A percentile compares a stretch with the other conserved stretches of the same genome.
Conservation (phyloP, 331 rosid genomes). For the Prunus yedoensis region DNA sequence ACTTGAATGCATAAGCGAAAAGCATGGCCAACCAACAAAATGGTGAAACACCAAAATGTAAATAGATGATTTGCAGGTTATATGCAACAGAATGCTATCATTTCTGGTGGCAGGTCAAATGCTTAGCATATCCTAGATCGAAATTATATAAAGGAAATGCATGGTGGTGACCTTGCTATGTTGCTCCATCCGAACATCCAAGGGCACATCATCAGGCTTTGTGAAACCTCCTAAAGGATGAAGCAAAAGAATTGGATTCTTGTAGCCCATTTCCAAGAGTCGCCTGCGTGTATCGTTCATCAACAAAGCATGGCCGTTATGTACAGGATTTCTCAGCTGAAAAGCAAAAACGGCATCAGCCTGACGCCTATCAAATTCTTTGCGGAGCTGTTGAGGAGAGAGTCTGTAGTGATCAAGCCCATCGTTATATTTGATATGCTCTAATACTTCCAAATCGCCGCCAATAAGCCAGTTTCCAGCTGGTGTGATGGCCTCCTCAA, state of each 20-base stretch:
- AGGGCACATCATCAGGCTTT: conserved; percentile 88
- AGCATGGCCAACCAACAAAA: neutral
- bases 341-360: conserved; percentile 98
- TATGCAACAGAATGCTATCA: conserved; percentile 2
- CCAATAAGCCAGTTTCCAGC: conserved; percentile 97
- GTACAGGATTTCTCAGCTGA: conserved; percentile 94
- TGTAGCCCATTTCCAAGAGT: conserved; percentile 86
- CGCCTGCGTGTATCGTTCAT: conserved; percentile 91
- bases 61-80: neutral
- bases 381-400: conserved; percentile 82
- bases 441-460: conserved; percentile 84
- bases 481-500: conserved; percentile 70
- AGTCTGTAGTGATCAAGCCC: conserved; percentile 92
- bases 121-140: neutral
- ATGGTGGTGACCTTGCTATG: conserved; percentile 80
- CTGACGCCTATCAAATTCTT: conserved; percentile 72
- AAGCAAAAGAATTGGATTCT: conserved; percentile 85
- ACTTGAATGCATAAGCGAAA: neutral
- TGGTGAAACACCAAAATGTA: no score
- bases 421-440: conserved; percentile 74
- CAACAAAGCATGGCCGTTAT: conserved; percentile 90
- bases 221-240: conserved; percentile 98
- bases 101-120: neutral
- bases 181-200: conserved; percentile 98
- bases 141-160: conserved; percentile 2